Conservation (phyloP, 495 filamentous ascomycete genomes). For the Penicillium roqueforti region DNA sequence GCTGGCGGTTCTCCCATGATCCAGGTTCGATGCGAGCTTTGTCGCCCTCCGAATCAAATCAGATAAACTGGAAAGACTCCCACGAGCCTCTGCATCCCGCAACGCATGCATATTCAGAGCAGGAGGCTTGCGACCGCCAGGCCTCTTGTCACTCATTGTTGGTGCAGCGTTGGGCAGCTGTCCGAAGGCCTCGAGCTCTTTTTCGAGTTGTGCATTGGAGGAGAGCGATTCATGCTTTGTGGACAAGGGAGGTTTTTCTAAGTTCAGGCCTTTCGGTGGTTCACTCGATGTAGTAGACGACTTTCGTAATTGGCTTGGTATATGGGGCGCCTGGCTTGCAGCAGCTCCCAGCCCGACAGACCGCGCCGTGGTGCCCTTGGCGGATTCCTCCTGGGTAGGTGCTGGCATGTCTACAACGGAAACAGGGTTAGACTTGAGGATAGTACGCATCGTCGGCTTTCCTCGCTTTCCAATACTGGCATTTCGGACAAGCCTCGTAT, state of each 20-base stretch:
- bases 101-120: constrained; percentile 76
- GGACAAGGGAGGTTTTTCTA: constrained; percentile 37
- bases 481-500: constrained; percentile 64
- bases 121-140: constrained; percentile 58
- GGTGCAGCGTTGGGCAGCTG: constrained; percentile 34
- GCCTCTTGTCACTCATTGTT: constrained; percentile 42
- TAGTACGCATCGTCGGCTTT: constrained; percentile 66
- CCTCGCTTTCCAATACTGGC: constrained; percentile 73
- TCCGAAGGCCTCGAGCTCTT: constrained; percentile 26
- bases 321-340: constrained; percentile 20
- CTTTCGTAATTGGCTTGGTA: constrained; percentile 21
- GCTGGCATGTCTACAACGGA: constrained; percentile 13
- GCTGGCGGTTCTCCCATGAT: constrained; percentile 80
- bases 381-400: constrained; percentile 11
- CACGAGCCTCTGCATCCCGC: constrained; percentile 71
- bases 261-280: constrained; percentile 26
- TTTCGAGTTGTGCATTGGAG: constrained; percentile 19
- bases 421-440: constrained; percentile 40
- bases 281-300: constrained; percentile 31
- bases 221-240: constrained; percentile 6
- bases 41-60: constrained; percentile 89
- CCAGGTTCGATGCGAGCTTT: constrained; percentile 79
- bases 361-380: constrained; percentile 16
- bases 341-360: constrained; percentile 11
- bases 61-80: constrained; percentile 84